Base-by-base conservation (phyloP, 106 monocot genomes). In the Dendrobium chrysotoxum region DNA sequence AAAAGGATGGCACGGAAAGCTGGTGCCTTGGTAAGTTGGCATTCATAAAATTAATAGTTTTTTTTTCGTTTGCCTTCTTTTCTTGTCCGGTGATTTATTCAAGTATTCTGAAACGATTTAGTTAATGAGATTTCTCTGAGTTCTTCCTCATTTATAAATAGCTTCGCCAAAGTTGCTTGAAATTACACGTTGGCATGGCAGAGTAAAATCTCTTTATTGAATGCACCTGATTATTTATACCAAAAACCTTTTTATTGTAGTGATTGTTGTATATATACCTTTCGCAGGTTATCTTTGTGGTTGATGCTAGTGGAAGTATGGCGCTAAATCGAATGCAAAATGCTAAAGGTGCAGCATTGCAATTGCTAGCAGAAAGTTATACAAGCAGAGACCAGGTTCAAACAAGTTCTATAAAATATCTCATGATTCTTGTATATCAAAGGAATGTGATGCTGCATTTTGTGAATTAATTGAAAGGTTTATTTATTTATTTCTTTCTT, bases 261-360 rank as follows among this genome's bases (percentile, higher is more conserved):
- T 40, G 41, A 74, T 74, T 74, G 40, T 7, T 74, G 74, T 26
- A 21, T 26, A 13, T 47, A 25, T 28, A 46, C 75, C 46, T 77
- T 65, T 84, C 68, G 42, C 83, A 99, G 98, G 98, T 99, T 40
- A 95, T 99, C 58, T 99, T 99, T 83, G 83, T 99, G 28, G 98
- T 99, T 79, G 98, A 99, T 88, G 95, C 98, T 79, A 99, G 98
- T 88, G 98, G 98, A 26, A 99, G 98, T 85, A 99, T 99, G 98
- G 98, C 98, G 82, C 75, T 99, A 77, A 99, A 99, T 78, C 91
- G 98, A 73, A 99, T 99, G 98, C 98, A 99, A 85, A 99, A 99
- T 88, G 98, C 98, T 76, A 99, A 99, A 93, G 95, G 98, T 85
- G 98, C 98, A 76, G 98, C 95, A 72, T 76, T 99, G 40, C 88